A percentile compares a stretch with the other conserved stretches of the same genome.
Conservation (phyloP, 1,284 basidiomycete species). For the Malassezia sp. region DNA sequence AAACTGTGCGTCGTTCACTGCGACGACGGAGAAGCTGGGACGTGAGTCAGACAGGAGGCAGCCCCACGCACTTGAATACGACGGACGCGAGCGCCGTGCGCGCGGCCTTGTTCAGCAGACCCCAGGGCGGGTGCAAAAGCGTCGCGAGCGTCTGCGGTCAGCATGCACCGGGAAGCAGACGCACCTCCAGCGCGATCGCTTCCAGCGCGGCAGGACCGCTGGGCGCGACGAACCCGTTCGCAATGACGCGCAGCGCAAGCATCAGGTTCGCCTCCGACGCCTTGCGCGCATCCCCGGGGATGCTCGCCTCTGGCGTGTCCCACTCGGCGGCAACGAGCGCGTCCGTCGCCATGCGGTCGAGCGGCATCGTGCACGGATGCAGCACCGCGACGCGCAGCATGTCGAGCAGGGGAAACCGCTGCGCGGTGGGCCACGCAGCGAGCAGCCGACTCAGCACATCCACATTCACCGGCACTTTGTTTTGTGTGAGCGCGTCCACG, state of each 20-base stretch:
- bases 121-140: conserved; percentile 23
- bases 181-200: conserved; percentile 48
- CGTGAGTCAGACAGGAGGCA: neutral
- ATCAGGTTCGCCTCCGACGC: conserved; percentile 71
- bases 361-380: conserved; percentile 51
- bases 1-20: conserved; percentile 1
- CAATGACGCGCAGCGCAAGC: conserved; percentile 67
- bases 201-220: conserved; percentile 38
- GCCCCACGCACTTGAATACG: conserved; percentile 64
- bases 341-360: conserved; percentile 54
- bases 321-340: conserved; percentile 64
- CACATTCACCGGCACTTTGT: conserved; percentile 14
- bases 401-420: conserved; percentile 84
- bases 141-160: conserved; percentile 19
- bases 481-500: conserved; percentile 54
- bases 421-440: conserved; percentile 64
- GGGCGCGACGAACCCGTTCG: conserved; percentile 58
- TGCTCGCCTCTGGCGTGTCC: conserved; percentile 52
- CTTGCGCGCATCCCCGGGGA: conserved; percentile 50
- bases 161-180: conserved; percentile 2
- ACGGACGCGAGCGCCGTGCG: conserved; percentile 64
- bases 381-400: conserved; percentile 67
- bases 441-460: conserved; percentile 51
- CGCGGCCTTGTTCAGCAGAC: conserved; percentile 57
- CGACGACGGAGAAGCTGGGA: conserved; percentile 9